A percentile compares a stretch with the other conserved stretches of the same genome.
Evolutionary conservation across 257 asterid genomes (phyloP).

Genomic region (Pogostemon cablin): DNA sequence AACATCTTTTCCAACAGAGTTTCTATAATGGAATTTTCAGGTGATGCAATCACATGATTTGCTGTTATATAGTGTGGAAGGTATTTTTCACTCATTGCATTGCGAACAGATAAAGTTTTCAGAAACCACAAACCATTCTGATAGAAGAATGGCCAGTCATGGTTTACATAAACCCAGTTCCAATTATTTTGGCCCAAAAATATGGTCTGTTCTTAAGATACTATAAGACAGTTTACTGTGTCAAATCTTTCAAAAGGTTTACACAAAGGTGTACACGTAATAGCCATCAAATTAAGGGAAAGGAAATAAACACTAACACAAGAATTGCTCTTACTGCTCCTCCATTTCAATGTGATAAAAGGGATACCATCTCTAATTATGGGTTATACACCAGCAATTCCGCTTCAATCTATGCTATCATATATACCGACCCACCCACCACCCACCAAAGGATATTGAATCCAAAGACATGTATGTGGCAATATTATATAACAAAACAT

Average conservation of each 20-base stretch:
- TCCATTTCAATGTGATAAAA: neutral
- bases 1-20: too few species aligned
- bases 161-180: neutral
- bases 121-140: conserved; percentile 2
- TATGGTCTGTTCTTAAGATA: neutral
- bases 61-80: neutral
- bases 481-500: neutral
- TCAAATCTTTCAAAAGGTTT: neutral
- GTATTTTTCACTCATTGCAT: neutral
- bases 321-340: neutral
- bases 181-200: neutral
- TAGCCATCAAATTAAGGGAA: too few species aligned
- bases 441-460: neutral
- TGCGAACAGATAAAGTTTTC: conserved; percentile 8
- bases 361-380: conserved; percentile 8
- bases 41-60: neutral
- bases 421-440: neutral
- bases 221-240: neutral
- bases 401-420: conserved; percentile 5
- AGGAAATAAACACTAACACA: too few species aligned
- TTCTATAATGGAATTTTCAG: neutral
- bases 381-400: conserved; percentile 1
- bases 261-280: neutral
- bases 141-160: conserved; percentile 3
- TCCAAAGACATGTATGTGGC: neutral